phyloP scores from a whole-genome alignment of 2,329 filamentous ascomycete species.

The Calonectria montana region DNA sequence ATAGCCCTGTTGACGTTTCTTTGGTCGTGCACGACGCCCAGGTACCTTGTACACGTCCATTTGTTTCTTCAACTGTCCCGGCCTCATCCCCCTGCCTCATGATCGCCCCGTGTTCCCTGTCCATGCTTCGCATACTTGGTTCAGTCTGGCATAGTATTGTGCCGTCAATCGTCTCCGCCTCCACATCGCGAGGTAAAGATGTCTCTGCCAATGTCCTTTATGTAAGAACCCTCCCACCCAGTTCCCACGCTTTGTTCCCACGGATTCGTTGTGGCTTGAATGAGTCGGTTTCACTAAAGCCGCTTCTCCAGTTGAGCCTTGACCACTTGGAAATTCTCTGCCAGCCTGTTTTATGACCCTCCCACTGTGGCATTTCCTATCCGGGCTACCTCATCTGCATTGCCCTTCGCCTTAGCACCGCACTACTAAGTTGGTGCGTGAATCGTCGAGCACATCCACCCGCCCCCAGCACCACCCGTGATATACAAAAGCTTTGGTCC shows the following conservation, averaged over 20 bases:
- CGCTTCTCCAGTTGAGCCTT: constrained; percentile 42
- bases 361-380: constrained; percentile 51
- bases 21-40: constrained; percentile 39
- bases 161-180: constrained; percentile 45
- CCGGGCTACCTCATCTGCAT: constrained; percentile 52
- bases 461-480: constrained; percentile 39
- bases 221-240: constrained; percentile 35
- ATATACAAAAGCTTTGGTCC: constrained; percentile 47
- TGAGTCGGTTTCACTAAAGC: constrained; percentile 43
- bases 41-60: constrained; percentile 35
- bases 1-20: constrained; percentile 41
- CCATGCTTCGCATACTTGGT: constrained; percentile 45
- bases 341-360: constrained; percentile 38
- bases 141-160: constrained; percentile 42
- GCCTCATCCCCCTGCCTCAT: constrained; percentile 38
- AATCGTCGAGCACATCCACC: constrained; percentile 39
- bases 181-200: constrained; percentile 38
- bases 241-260: constrained; percentile 40
- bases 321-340: constrained; percentile 43
- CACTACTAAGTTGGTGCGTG: constrained; percentile 34
- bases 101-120: constrained; percentile 45
- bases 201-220: constrained; percentile 31
- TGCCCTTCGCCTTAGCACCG: constrained; percentile 43
- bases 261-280: constrained; percentile 41
- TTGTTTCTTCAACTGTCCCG: constrained; percentile 44